Evolutionary conservation across 139 green algal species (phyloP).

Genomic region (Micromonas pusilla): DNA sequence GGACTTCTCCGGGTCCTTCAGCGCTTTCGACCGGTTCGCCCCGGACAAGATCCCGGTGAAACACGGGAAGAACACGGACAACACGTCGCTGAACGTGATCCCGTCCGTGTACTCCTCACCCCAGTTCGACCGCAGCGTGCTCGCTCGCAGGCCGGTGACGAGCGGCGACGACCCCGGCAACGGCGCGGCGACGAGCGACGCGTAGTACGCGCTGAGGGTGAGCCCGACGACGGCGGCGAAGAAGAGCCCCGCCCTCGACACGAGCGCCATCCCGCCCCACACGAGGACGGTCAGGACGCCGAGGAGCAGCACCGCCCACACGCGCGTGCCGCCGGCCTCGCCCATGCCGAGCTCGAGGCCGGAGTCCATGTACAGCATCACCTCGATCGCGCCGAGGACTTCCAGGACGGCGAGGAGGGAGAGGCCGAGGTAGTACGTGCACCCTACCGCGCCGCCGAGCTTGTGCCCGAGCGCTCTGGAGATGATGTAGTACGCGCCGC

Average conservation of each 20-base stretch:
- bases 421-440: constrained; percentile 30
- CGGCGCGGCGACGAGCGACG: constrained; percentile 15
- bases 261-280: constrained; percentile 20
- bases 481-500: constrained; percentile 34
- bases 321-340: not conserved
- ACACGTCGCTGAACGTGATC: constrained; percentile 4
- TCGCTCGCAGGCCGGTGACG: constrained; percentile 15
- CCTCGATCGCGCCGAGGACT: constrained; percentile 25
- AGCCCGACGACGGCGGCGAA: constrained; percentile 16
- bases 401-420: constrained; percentile 25
- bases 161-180: not conserved
- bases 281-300: constrained; percentile 1
- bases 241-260: constrained; percentile 21
- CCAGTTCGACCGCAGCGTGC: constrained; percentile 27
- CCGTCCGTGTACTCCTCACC: constrained; percentile 11
- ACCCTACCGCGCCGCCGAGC: constrained; percentile 27
- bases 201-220: constrained; percentile 25
- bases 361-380: constrained; percentile 15
- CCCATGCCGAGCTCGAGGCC: not conserved
- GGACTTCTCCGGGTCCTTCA: constrained; percentile 11
- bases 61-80: constrained; percentile 34
- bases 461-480: constrained; percentile 17
- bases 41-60: constrained; percentile 32
- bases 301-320: constrained; percentile 5
- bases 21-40: constrained; percentile 14